phyloP scores from a whole-genome alignment of 2,329 filamentous ascomycete genomes.

The Fusarium sp. region DNA sequence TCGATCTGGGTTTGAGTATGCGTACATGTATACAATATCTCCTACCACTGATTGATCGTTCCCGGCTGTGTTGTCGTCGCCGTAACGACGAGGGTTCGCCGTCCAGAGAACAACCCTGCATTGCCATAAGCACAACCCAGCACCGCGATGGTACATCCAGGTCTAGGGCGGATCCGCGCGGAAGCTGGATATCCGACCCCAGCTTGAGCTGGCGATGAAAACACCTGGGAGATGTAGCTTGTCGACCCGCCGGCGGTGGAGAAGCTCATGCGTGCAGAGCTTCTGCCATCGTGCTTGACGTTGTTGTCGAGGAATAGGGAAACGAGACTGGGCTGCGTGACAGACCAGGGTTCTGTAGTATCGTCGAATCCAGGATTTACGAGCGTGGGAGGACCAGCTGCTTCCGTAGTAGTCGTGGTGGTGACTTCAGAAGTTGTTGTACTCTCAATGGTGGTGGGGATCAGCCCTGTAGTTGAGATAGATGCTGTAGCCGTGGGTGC shows the following conservation, averaged over 20 bases:
- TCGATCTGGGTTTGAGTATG: background rate
- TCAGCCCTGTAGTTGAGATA: background rate
- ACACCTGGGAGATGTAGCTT: rapidly evolving
- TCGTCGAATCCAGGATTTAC: background rate
- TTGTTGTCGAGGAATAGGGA: background rate
- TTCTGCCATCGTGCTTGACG: background rate
- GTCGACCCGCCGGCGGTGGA: background rate
- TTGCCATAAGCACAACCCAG: background rate
- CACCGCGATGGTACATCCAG: background rate
- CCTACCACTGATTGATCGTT: background rate
- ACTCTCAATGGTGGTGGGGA: background rate
- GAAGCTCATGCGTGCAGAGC: background rate
- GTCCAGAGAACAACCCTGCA: background rate
- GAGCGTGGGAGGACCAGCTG: background rate
- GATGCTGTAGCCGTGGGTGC: background rate
- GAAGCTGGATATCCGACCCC: background rate
- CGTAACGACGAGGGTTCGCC: background rate
- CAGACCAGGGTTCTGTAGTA: background rate
- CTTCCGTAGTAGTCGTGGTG: background rate
- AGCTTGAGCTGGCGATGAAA: background rate
- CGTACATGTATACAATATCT: background rate
- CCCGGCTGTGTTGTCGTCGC: background rate
- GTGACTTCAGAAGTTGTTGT: background rate
- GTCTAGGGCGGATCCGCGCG: background rate
- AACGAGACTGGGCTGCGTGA: background rate